Conservation (phyloP, 1,284 basidiomycete species). For the Amylostereum areolatum region DNA sequence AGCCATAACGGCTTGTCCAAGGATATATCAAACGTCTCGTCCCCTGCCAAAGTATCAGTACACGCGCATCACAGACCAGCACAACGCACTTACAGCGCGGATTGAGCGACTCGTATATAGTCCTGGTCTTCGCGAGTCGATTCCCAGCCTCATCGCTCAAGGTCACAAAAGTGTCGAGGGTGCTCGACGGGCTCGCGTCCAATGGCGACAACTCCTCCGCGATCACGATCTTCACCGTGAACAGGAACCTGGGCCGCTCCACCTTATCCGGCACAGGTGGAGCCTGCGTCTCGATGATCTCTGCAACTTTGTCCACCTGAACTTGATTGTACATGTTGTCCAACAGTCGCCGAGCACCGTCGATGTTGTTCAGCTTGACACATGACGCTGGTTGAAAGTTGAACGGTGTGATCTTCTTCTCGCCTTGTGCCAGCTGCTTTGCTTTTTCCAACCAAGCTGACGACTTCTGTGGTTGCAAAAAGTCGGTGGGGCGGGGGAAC, state of each 20-base stretch:
- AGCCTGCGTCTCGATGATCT: slow-evolving; percentile 49
- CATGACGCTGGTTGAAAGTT: slow-evolving; percentile 92
- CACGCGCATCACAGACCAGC: background rate
- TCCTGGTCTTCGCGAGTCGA: slow-evolving; percentile 90
- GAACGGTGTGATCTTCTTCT: slow-evolving; percentile 91
- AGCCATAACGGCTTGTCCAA: slow-evolving; percentile 90
- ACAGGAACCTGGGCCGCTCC: slow-evolving; percentile 70
- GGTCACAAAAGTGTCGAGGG: slow-evolving; percentile 89
- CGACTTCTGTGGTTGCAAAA: slow-evolving; percentile 75
- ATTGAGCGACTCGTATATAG: slow-evolving; percentile 86
- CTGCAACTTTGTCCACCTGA: slow-evolving; percentile 84
- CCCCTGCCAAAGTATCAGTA: slow-evolving; percentile 50
- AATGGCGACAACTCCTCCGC: slow-evolving; percentile 78
- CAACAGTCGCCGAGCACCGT: slow-evolving; percentile 83
- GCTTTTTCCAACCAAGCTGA: slow-evolving; percentile 96
- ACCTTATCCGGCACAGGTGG: slow-evolving; percentile 69
- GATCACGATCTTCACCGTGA: slow-evolving; percentile 90
- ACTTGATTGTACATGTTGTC: slow-evolving; percentile 94
- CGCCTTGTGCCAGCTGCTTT: slow-evolving; percentile 73
- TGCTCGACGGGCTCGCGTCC: slow-evolving; percentile 66
- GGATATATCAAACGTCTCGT: slow-evolving; percentile 94
- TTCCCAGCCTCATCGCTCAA: slow-evolving; percentile 90
- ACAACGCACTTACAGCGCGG: slow-evolving; percentile 71
- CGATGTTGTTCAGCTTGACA: slow-evolving; percentile 97
- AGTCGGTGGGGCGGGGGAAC: slow-evolving; percentile 79